Base-by-base conservation (phyloP, 2,329 filamentous ascomycete species). In the Phaeosphaeriaceae sp. region DNA sequence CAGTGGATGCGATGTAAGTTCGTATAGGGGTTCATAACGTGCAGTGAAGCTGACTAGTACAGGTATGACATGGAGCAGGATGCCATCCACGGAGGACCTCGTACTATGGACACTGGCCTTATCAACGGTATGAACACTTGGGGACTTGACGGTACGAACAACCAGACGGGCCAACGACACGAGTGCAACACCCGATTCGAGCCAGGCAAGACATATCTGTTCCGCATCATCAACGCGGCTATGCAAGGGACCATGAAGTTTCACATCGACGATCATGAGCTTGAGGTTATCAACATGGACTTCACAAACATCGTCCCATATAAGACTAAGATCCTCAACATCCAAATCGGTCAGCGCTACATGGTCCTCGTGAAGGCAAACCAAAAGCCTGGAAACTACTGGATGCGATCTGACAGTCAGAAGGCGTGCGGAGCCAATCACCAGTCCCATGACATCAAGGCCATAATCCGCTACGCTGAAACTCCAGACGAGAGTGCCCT, bases 191-290 rank as follows among this genome's bases (percentile, higher is more conserved):
- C 81, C 1, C 54, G 74, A 2, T 73, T 83, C n/a, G 69, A 80
- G 13, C 79, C 82, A 4, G 82, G 84, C 4, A 81, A 83, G 45
- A 82, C 80, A 1, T 90, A 91, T 64, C 83, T 88, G 31, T 76
- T 92, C 41, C 85, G 89, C 11, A 82, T 92, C 56, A 81, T 90
- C 63, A 91, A 92, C 60, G 61, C 67, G 17, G 75, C 75, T 11
- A 78, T 79, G 21, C 70, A 81, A 42, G 76, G 78, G 0, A 78
- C 74, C 19, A 80, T 76, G 64, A 78, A 78, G 56, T 81, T 82
- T 65, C 75, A 73, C 51, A 78, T 81, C 42, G 79, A 81, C 53
- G 71, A 71, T 7, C 79, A 81, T 41, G 65, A 69, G 21, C 65
- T 79, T 44, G 73, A 71, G 15, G 77, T 80, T 42, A 78, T 80